Evolutionary conservation across 192 early-diverging fungal species (phyloP), one percentile per base, ranked within the genome.

Genomic region (Coemansia sp.): DNA sequence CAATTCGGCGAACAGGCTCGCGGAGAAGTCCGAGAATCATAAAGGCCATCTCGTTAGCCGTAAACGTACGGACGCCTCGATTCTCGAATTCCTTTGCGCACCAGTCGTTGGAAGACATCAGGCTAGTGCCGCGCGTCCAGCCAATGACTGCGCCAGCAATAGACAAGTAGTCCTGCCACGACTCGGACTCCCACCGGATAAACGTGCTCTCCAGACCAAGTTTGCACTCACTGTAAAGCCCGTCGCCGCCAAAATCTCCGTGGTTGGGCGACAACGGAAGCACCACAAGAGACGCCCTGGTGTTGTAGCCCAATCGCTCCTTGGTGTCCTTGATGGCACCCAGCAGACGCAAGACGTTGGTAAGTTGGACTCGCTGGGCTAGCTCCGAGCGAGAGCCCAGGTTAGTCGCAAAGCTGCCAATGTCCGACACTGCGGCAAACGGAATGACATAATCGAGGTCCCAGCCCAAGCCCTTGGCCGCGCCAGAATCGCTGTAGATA

Each of bases 201-300:
- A 98, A 80, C 60, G 95, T 76, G 33, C 93, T 93, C 80, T 98
- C 95, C 29, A 98, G 85, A 19, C 85, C 89, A 67, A 96, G 86
- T 86, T 98, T 98, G 59, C 93, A 91, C 71, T 98, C 95, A 55
- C 87, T 83, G 76, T 98, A 98, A 12, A 95, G 85, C 71, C 95
- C 95, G 62, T 98, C 91, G 52, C 74, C 80, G 58, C 95, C 95
- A 67, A 98, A 98, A 4, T 90, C 90, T 52, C 94, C 95, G 76
- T 98, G 95, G 85, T 98, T 98, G 53, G 95, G 95, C 57, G 95
- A 98, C 53, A 96, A 69, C 8, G 95, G 95, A 32, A 98, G 74
- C 14, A 98, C 81, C 22, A 91, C 90, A 43, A 89, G 87, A 18
- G 95, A 91, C 41, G 94, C 91, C 54, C 92, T 91, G 53, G 91